phyloP scores from a whole-genome alignment of 129 eudicot genomes.

The Solidago caesia region DNA sequence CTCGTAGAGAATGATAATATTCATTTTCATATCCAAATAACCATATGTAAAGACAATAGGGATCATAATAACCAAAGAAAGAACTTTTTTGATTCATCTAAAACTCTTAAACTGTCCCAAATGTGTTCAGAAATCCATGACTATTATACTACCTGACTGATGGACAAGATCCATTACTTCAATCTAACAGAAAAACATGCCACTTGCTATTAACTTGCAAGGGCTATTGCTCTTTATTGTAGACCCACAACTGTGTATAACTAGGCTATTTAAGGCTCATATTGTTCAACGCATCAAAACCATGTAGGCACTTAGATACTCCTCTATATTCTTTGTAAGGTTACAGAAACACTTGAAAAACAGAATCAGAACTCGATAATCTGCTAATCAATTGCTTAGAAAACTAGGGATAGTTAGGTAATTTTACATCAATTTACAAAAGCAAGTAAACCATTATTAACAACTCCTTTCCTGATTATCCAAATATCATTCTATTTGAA shows the following conservation, averaged over 20 bases:
- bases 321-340: too few relatives aligned
- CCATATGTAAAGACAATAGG: background rate
- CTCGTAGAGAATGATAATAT: too few relatives aligned
- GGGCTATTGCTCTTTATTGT: too few relatives aligned
- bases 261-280: too few relatives aligned
- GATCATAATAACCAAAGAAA: conserved; percentile 13
- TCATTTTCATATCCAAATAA: too few relatives aligned
- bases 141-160: too few relatives aligned
- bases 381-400: background rate
- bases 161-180: too few relatives aligned
- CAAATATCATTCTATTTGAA: background rate
- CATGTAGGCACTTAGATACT: background rate
- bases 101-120: background rate
- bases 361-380: background rate
- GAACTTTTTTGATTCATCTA: background rate
- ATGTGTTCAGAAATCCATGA: too few relatives aligned
- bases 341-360: background rate
- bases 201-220: too few relatives aligned
- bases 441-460: background rate
- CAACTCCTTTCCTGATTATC: background rate
- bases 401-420: conserved; percentile 2
- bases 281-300: too few relatives aligned
- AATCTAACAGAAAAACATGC: too few relatives aligned
- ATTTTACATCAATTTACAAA: background rate
- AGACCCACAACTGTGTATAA: too few relatives aligned